A percentile compares a stretch with the other conserved stretches of the same genome.
phyloP scores from a whole-genome alignment of 2,329 filamentous ascomycete genomes.

The Neonectria magnoliae region DNA sequence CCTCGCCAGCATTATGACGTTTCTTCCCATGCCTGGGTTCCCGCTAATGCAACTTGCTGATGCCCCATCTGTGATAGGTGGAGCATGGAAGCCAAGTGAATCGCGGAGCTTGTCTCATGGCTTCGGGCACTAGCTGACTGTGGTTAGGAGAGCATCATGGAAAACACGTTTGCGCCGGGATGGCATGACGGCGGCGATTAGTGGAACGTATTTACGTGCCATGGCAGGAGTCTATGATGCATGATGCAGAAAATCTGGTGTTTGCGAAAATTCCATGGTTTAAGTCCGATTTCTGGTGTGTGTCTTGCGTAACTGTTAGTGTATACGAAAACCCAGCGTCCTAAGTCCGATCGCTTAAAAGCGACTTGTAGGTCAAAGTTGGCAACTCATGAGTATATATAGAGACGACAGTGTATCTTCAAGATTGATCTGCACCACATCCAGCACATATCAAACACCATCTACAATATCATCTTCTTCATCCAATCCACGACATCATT shows the following conservation, averaged over 20 bases:
- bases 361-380: background rate
- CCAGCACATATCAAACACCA: background rate
- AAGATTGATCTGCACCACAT: background rate
- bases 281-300: background rate
- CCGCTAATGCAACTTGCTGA: slow-evolving; percentile 25
- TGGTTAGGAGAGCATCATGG: background rate
- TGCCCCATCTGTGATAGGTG: slow-evolving; percentile 12
- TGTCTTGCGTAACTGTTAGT: no score
- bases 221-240: background rate
- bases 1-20: background rate
- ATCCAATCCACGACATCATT: background rate
- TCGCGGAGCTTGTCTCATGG: background rate
- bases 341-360: slow-evolving; percentile 9
- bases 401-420: background rate
- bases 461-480: background rate
- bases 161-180: background rate
- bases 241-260: background rate
- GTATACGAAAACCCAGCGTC: background rate
- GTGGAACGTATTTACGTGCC: background rate
- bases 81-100: background rate
- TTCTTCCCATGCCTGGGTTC: background rate
- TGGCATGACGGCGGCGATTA: slow-evolving; percentile 12
- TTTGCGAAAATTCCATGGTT: background rate
- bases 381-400: slow-evolving; percentile 6
- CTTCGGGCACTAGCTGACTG: slow-evolving; percentile 4